Conservation (phyloP, 2,329 filamentous ascomycete genomes). For the Coniochaeta hoffmannii region DNA sequence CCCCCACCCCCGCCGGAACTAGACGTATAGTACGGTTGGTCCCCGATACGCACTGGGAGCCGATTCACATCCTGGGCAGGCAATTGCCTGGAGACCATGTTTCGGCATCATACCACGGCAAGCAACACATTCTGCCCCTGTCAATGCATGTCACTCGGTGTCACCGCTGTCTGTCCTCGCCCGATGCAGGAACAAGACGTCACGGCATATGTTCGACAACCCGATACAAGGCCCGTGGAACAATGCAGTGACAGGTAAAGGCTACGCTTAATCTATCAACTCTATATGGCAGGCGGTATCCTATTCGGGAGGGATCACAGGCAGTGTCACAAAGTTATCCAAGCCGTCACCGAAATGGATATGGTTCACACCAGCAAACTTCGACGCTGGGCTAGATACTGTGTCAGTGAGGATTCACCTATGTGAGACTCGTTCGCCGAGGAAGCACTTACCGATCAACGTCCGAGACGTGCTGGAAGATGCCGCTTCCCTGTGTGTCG, state of each 20-base stretch:
- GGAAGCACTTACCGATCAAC: constrained; percentile 32
- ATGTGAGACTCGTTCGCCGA: background rate
- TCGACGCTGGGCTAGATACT: constrained; percentile 23
- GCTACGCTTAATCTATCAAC: background rate
- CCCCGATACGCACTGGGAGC: no score
- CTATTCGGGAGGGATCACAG: constrained; percentile 35
- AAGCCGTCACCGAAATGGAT: constrained; percentile 41
- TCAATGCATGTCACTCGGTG: no score
- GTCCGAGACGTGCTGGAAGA: constrained; percentile 45
- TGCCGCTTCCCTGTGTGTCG: constrained; percentile 52
- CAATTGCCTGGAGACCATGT: no score
- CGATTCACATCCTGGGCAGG: no score
- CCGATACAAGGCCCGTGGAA: no score
- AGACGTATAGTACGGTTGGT: background rate
- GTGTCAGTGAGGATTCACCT: background rate
- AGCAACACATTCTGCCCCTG: no score
- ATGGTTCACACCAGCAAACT: constrained; percentile 51
- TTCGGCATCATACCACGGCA: no score
- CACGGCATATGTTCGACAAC: no score
- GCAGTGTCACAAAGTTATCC: constrained; percentile 44
- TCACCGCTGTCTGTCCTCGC: no score
- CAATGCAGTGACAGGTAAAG: no score
- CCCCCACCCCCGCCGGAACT: background rate
- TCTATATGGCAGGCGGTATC: background rate
- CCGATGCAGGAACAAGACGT: no score